phyloP scores from a whole-genome alignment of 257 asterid genomes.

The Jacaranda copaia region DNA sequence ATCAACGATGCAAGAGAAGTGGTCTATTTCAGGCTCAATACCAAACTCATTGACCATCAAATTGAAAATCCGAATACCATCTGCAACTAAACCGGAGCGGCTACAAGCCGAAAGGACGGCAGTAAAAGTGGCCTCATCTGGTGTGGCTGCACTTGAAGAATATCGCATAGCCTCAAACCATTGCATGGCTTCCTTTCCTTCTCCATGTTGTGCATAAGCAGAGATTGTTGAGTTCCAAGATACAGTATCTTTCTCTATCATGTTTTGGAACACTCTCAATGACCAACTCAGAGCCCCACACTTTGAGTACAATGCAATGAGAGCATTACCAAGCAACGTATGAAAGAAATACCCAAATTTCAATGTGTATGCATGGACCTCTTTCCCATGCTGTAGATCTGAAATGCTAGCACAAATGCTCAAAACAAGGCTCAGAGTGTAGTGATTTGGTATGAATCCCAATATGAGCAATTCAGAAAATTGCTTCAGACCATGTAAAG shows the following conservation, averaged over 20 bases:
- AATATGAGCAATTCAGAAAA: constrained; percentile 49
- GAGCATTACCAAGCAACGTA: constrained; percentile 69
- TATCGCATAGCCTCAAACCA: constrained; percentile 71
- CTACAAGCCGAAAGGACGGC: constrained; percentile 92
- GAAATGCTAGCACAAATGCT: constrained; percentile 70
- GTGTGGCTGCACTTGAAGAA: constrained; percentile 44
- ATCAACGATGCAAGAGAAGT: constrained; percentile 78
- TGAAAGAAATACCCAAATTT: constrained; percentile 56
- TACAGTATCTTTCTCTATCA: constrained; percentile 60
- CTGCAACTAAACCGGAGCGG: constrained; percentile 74
- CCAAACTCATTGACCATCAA: constrained; percentile 56
- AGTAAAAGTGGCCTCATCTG: constrained; percentile 82
- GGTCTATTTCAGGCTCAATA: constrained; percentile 65
- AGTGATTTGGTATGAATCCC: constrained; percentile 61
- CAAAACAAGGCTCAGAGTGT: constrained; percentile 76
- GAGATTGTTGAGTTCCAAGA: constrained; percentile 90
- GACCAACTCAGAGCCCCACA: constrained; percentile 69
- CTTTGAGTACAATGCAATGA: constrained; percentile 72
- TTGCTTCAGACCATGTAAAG: constrained; percentile 56
- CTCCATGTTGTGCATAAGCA: constrained; percentile 78
- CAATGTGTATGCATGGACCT: constrained; percentile 61
- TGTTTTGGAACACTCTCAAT: constrained; percentile 59
- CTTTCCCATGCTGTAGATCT: constrained; percentile 66
- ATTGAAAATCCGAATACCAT: constrained; percentile 65
- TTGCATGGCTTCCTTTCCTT: constrained; percentile 64